Evolutionary conservation across 495 filamentous ascomycete genomes (phyloP).

Genomic region (Penicillium soppii): DNA sequence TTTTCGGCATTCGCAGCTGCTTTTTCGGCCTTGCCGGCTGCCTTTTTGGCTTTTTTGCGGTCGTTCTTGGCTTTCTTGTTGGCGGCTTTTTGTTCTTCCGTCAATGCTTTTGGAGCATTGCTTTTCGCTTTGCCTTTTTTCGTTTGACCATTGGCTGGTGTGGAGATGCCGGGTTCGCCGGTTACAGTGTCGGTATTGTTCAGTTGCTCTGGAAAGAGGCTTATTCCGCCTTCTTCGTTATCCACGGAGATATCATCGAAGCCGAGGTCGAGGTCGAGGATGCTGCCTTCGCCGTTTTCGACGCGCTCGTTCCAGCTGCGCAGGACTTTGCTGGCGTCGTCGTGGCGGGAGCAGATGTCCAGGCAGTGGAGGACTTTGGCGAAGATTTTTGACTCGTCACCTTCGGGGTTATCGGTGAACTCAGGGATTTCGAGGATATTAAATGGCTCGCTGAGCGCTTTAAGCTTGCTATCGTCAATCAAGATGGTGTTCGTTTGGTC

Average conservation of each 20-base stretch:
- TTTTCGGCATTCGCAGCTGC: background rate
- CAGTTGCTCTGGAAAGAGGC: constrained; percentile 1
- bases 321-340: constrained; percentile 43
- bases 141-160: constrained; percentile 2
- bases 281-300: constrained; percentile 9
- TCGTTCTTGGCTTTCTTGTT: background rate
- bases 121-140: constrained; percentile 14
- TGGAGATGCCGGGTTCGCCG: background rate
- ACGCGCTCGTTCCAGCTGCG: constrained; percentile 24
- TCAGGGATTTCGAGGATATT: constrained; percentile 82
- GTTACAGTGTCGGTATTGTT: background rate
- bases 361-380: constrained; percentile 32
- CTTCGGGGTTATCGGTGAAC: constrained; percentile 45
- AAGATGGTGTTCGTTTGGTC: constrained; percentile 84
- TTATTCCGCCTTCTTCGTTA: constrained; percentile 19
- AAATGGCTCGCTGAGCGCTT: constrained; percentile 77
- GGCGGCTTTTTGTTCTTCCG: constrained; percentile 18
- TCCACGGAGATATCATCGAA: background rate
- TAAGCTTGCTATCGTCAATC: constrained; percentile 78
- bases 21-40: background rate
- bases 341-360: constrained; percentile 30
- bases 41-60: background rate
- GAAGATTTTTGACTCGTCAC: constrained; percentile 35
- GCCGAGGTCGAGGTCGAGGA: constrained; percentile 26
- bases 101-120: constrained; percentile 8